Conservation (phyloP, 1,284 basidiomycete species). For the Stereum hirsutum region DNA sequence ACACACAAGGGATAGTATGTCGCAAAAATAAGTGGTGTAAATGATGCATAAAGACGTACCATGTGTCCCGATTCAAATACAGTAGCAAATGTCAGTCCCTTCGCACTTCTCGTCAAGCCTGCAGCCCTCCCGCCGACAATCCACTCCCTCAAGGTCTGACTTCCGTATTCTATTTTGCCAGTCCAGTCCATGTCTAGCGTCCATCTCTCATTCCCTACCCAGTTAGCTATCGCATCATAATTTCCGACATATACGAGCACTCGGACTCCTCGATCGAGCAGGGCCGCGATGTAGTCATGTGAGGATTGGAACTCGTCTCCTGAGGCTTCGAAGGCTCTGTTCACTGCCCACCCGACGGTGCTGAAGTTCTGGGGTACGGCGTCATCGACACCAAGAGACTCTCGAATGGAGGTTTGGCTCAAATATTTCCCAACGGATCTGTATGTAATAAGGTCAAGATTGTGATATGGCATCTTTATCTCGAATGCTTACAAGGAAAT, state of each 20-base stretch:
- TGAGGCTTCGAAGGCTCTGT: conserved; percentile 25
- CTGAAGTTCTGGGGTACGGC: conserved; percentile 35
- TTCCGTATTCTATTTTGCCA: conserved; percentile 40
- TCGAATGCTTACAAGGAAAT: too few species aligned
- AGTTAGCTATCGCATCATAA: conserved; percentile 71
- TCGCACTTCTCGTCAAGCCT: conserved; percentile 48
- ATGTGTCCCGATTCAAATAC: conserved; percentile 56
- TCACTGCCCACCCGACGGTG: conserved; percentile 34
- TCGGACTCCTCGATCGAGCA: conserved; percentile 68
- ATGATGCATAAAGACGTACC: conserved; percentile 26
- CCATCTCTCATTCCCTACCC: conserved; percentile 65
- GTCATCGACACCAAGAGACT: conserved; percentile 53
- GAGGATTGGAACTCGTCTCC: conserved; percentile 34
- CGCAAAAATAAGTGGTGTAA: neutral
- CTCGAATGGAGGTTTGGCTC: conserved; percentile 40
- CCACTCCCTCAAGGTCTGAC: conserved; percentile 47
- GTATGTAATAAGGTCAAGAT: too few species aligned
- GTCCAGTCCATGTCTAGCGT: conserved; percentile 54
- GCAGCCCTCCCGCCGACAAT: conserved; percentile 36
- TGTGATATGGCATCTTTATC: too few species aligned
- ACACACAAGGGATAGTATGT: conserved; percentile 1
- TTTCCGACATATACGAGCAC: conserved; percentile 70
- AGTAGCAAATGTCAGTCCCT: conserved; percentile 56
- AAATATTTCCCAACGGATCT: conserved; percentile 48
- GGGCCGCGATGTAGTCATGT: conserved; percentile 49